These are phyloP conservation scores for Filobasidium floriforme DNA, from an alignment of 768 basidiomycete species.

Conservation along the genomic window DNA sequence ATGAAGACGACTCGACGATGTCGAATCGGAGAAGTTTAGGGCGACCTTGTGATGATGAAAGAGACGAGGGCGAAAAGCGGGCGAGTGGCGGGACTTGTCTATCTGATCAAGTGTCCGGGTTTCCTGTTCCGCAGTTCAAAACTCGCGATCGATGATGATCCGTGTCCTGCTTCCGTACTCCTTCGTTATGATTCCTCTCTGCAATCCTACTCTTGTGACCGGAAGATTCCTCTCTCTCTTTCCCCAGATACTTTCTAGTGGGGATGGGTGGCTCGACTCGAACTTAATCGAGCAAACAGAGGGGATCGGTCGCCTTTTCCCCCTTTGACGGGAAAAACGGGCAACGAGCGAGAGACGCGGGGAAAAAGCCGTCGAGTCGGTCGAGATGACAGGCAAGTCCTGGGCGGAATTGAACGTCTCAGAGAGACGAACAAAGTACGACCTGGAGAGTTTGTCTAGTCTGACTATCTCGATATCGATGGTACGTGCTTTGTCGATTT, in stretches of 20 bases:
- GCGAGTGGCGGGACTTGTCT: too few species aligned
- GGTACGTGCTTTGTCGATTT: background rate
- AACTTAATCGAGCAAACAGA: constrained; percentile 8
- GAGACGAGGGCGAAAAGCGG: too few species aligned
- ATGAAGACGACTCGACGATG: background rate
- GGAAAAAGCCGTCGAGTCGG: background rate
- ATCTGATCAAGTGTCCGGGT: too few species aligned
- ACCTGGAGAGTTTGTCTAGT: background rate
- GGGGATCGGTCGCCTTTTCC: background rate
- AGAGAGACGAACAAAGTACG: background rate
- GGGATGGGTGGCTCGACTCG: constrained; percentile 1
- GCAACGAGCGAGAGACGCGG: background rate
- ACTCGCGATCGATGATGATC: background rate
- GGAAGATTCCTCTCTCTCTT: too few species aligned
- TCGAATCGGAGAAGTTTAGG: background rate
- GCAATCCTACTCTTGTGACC: too few species aligned
- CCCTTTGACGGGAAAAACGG: background rate
- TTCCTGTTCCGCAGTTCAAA: background rate
- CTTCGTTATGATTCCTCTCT: too few species aligned
- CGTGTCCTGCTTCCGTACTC: too few species aligned
- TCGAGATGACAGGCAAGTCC: background rate
- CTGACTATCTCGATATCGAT: background rate
- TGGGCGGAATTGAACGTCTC: background rate
- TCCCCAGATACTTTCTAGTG: too few species aligned
- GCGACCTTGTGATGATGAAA: background rate